Conservation (phyloP, 2,329 filamentous ascomycete species). For the Ophiostoma montium region DNA sequence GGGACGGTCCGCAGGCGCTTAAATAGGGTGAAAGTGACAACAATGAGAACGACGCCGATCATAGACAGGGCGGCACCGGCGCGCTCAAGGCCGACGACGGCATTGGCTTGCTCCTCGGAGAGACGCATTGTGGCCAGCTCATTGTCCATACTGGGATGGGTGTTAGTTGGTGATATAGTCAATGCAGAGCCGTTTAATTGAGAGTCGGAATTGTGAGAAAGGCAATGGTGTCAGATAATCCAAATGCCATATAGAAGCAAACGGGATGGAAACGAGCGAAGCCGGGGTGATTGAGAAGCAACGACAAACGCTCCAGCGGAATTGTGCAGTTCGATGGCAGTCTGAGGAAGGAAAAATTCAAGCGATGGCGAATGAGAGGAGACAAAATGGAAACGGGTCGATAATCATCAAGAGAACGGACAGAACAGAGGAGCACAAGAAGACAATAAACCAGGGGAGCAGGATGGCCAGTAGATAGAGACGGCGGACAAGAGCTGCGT, state of each 20-base stretch:
- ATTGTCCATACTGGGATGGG: constrained; percentile 5
- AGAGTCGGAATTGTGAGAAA: not conserved
- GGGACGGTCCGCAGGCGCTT: constrained; percentile 42
- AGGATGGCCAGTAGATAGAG: too few species aligned
- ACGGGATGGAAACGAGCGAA: too few species aligned
- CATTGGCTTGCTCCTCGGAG: constrained; percentile 23
- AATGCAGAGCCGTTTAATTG: not conserved
- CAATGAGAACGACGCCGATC: constrained; percentile 34
- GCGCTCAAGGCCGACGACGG: constrained; percentile 35
- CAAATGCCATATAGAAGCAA: not conserved
- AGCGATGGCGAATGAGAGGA: too few species aligned
- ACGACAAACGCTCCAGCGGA: too few species aligned
- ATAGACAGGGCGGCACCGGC: constrained; percentile 40
- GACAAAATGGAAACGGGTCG: too few species aligned
- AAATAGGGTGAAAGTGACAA: constrained; percentile 35
- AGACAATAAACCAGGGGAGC: too few species aligned
- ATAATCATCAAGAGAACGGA: too few species aligned
- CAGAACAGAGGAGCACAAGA: too few species aligned
- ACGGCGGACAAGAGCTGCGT: too few species aligned
- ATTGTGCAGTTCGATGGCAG: too few species aligned
- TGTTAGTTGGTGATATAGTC: not conserved
- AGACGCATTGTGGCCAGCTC: constrained; percentile 15
- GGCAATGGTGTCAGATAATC: not conserved
- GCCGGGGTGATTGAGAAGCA: too few species aligned
- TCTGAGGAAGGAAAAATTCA: too few species aligned